phyloP scores from a whole-genome alignment of 2,329 filamentous ascomycete species.

The Tricladium varicosporioides region DNA sequence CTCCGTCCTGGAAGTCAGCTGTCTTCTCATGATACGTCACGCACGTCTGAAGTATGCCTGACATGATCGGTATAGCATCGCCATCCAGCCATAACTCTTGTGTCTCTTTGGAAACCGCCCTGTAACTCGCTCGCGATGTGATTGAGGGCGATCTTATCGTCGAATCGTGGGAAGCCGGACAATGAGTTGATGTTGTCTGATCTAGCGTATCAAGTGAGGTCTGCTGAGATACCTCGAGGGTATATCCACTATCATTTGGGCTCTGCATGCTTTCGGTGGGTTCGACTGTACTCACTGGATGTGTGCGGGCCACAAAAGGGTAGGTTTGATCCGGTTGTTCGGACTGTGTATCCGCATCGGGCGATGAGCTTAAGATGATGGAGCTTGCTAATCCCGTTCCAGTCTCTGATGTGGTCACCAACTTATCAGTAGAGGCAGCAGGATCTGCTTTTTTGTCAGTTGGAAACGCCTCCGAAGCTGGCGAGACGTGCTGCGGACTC shows the following conservation, averaged over 20 bases:
- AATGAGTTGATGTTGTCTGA: slow-evolving; percentile 3
- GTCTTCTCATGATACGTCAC: slow-evolving; percentile 8
- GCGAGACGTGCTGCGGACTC: slow-evolving; percentile 6
- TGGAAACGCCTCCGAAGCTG: slow-evolving; percentile 1
- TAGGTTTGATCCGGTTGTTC: slow-evolving; percentile 3
- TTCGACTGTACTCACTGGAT: slow-evolving; percentile 3
- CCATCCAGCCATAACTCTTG: slow-evolving; percentile 6
- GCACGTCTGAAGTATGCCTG: background rate
- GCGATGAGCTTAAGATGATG: slow-evolving; percentile 5
- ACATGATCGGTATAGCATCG: slow-evolving; percentile 5
- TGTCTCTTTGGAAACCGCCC: slow-evolving; percentile 6
- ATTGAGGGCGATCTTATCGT: slow-evolving; percentile 8
- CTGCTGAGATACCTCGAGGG: slow-evolving; percentile 5
- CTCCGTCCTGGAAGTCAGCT: slow-evolving; percentile 6
- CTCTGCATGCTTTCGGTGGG: slow-evolving; percentile 3
- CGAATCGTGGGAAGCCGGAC: background rate
- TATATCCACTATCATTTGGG: slow-evolving; percentile 8
- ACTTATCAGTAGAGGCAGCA: slow-evolving; percentile 5
- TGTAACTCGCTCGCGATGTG: slow-evolving; percentile 3
- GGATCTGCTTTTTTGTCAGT: slow-evolving; percentile 6
- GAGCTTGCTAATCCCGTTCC: slow-evolving; percentile 4
- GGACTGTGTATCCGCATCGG: slow-evolving; percentile 1
- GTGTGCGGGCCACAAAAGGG: slow-evolving; percentile 3
- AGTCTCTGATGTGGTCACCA: slow-evolving; percentile 4
- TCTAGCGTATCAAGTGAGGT: slow-evolving; percentile 4